Base-by-base conservation (phyloP, 2,329 filamentous ascomycete genomes). In the Penicillium paneum region DNA sequence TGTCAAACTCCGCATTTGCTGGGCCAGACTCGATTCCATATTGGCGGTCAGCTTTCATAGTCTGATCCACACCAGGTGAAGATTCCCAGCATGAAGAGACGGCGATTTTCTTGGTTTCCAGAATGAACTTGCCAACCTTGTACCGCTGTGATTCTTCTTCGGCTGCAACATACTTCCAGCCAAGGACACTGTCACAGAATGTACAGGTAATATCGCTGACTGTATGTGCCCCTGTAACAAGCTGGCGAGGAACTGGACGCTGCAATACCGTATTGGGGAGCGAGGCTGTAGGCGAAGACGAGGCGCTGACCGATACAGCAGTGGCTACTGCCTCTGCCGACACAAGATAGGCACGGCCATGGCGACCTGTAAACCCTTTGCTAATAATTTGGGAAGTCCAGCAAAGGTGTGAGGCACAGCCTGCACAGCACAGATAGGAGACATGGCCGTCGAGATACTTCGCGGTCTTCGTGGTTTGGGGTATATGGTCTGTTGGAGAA, bases 111-210 rank as follows among this genome's bases (percentile, higher is more conserved):
- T 79, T 82, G 40, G 82, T 85, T 68, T 87, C 84, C 28, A 87
- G 68, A 28, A 87, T 87, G 59, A 83, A 86, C 65, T 86, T 86
- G n/a, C 84, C 84, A 2, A 86, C 81, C 64, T 87, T 87, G 64
- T 87, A 87, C 52, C 78, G 74, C 69, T 87, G 84, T 11, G 70
- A 74, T 55, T 85, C 83, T 59, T 86, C 82, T 55, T 83, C 82
- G 0, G 84, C 84, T 19, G 78, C 76, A 24, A 86, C 78, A 63
- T 87, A 87, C 68, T 87, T 86, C 84, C 84, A 87, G 2, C 84
- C 84, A 19, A 87, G 64, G 34, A 83, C 76, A 50, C 67, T 78
- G 2, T 79, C 81, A 58, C 84, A 87, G 43, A 78, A 75, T 4
- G 74, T 69, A 62, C 84, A 87, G 58, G 73, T 79, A 40, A 87